Base-by-base conservation (phyloP, 768 basidiomycete species). In the Panaeolus papilionaceus region DNA sequence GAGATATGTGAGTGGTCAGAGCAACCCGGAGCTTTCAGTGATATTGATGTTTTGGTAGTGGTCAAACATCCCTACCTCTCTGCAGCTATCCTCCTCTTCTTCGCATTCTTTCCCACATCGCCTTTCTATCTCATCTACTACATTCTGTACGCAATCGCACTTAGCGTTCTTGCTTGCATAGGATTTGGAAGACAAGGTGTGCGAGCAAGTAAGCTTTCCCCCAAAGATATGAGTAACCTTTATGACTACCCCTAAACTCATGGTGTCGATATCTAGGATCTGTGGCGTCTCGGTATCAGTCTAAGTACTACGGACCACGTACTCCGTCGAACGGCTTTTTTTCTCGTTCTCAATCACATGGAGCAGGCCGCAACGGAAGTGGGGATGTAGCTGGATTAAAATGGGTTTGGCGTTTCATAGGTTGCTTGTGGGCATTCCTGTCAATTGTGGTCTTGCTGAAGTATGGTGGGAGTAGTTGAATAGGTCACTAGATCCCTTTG, bases 81-180 rank as follows among this genome's bases (percentile, higher is more conserved):
- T 12, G 54, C 54, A 37, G 54, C 54, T 12, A 16, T 28, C n/a
- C 54, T 58, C 14, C 54, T 58, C 54, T 58, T 58, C 28, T 28
- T 58, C 12, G 54, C 54, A 33, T 58, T 58, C 54, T 58, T 58
- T 20, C 54, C 54, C 6, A 37, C 54, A 37, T 58, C 54, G 11
- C 54, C 54, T 33, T 58, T 58, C 28, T 58, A 58, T 23, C 8
- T 58, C 54, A 33, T 58, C 12, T 58, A 58, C 54, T 58, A 58
- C 47, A 49, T 12, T 37, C 54, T 37, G 8, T 58, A 58, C 14
- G 54, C 54, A 28, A 58, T 58, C 33, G 33, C 16, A 0, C 54
- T 58, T 8, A 20, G 28, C 14, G 37, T 58, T 16, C 16, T 58
- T 37, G 54, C 54, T 14, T 58, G 54, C 7, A 28, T 58, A 1